A percentile compares a stretch with the other conserved stretches of the same genome.
Conservation (phyloP, 140 eudicot species). For the Flaveria floridana region DNA sequence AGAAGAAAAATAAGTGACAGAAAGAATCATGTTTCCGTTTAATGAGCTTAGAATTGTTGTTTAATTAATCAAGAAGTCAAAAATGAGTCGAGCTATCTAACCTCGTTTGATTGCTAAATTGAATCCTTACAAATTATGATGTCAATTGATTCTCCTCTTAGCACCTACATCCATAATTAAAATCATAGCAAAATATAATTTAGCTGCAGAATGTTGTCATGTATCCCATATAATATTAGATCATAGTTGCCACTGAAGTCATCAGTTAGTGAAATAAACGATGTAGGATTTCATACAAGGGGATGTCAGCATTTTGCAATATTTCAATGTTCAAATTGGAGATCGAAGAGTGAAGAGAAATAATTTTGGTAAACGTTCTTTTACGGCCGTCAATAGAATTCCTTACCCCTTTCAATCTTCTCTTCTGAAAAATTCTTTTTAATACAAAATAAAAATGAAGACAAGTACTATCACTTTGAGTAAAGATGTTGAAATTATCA, state of each 20-base stretch:
- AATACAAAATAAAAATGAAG: neutral
- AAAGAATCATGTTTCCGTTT: too few species aligned
- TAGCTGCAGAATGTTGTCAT: conserved; percentile 78
- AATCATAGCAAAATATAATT: conserved; percentile 36
- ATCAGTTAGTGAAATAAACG: conserved; percentile 24
- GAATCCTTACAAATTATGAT: too few species aligned
- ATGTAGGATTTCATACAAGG: conserved; percentile 8
- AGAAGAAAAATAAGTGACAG: too few species aligned
- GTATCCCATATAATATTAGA: conserved; percentile 74
- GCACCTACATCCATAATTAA: too few species aligned
- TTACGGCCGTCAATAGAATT: conserved; percentile 41
- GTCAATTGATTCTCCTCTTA: too few species aligned
- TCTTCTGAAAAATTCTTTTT: conserved; percentile 70
- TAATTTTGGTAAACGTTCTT: conserved; percentile 50
- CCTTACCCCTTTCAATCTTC: conserved; percentile 52
- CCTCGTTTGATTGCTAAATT: too few species aligned
- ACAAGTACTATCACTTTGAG: neutral
- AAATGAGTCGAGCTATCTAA: too few species aligned
- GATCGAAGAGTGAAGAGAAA: conserved; percentile 60
- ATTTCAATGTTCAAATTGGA: conserved; percentile 60
- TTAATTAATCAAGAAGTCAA: too few species aligned
- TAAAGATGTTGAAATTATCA: neutral
- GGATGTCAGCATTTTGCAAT: neutral
- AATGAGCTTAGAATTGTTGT: too few species aligned
- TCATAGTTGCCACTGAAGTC: conserved; percentile 84